phyloP scores from a whole-genome alignment of 768 basidiomycete genomes.

The Suillus paluster region DNA sequence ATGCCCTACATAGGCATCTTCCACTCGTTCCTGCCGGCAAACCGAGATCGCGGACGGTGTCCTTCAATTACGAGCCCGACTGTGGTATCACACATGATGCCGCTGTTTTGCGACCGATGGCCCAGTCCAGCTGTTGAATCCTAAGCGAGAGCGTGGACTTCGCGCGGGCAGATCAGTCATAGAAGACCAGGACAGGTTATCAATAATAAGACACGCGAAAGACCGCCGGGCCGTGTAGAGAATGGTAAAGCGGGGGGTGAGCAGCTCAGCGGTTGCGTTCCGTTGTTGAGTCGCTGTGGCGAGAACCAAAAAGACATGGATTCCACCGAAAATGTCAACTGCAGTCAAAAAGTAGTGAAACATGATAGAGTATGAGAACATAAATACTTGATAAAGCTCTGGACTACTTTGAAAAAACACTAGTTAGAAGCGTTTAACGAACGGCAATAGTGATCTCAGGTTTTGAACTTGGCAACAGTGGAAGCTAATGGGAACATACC shows the following conservation, averaged over 20 bases:
- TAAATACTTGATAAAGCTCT: neutral
- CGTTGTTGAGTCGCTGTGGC: constrained; percentile 2
- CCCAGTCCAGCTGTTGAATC: neutral
- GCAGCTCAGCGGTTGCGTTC: neutral
- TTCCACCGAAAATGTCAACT: neutral
- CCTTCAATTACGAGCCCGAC: neutral
- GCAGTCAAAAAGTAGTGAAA: neutral
- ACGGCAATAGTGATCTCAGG: neutral
- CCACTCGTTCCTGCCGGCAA: neutral
- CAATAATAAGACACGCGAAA: neutral
- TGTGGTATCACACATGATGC: neutral
- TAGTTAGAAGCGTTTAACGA: neutral
- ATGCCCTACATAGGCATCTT: neutral
- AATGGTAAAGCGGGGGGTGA: neutral
- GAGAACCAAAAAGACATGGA: neutral
- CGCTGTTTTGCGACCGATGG: neutral
- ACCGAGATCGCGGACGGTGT: neutral
- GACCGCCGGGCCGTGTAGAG: constrained; percentile 1
- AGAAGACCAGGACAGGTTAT: neutral
- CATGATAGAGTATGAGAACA: neutral
- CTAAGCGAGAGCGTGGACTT: neutral
- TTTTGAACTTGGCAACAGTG: too few species aligned
- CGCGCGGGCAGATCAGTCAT: neutral
- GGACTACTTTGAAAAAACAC: neutral
- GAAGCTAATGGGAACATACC: neutral